Evolutionary conservation across 345 rosid species (phyloP), one percentile per base, ranked within the genome.

Genomic region (Hypericum perforatum): DNA sequence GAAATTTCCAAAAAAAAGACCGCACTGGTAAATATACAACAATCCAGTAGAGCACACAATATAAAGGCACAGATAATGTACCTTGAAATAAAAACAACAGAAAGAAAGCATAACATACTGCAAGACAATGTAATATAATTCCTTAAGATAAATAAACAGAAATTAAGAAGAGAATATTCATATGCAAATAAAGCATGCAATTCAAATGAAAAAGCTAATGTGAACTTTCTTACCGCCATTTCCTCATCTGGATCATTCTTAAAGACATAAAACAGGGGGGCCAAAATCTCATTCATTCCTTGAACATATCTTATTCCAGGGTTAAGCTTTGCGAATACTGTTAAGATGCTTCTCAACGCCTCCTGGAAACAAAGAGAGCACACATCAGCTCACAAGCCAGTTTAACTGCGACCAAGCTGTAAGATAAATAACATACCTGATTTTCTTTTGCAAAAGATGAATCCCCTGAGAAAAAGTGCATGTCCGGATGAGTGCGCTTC

Each of bases 281-380:
- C 98, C 80, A 87, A 64, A 65, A 87, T 76, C 66, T 91, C 98
- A 57, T 91, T 91, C 98, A 91, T 91, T 76, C 98, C 98, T 78
- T 91, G 98, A 53, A 91, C 96, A 71, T 91, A 91, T 85, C 95
- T 81, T 68, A 91, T 83, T 41, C 98, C 96, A 48, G 95, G 96
- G 76, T 91, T 91, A 69, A 91, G 74, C 85, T 91, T 91, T 13
- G 98, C 98, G 60, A 87, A 91, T 37, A 91, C 69, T 43, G 67
- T 74, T 71, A 91, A 70, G 43, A 87, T 75, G 57, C 70, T 81
- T 74, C 60, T 87, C 80, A 91, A 63, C 56, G 96, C 86, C 44
- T 85, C 96, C 98, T 91, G 77, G 77, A 52, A 75, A 49, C 9
- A 45, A 76, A 3, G 13, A 50, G 46, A 63, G 55, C 37, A 59